A percentile compares a stretch with the other conserved stretches of the same genome.
These are phyloP conservation scores for Davidsoniella eucalypti DNA, from an alignment of 2,329 filamentous ascomycete genomes.

Conservation along the genomic window DNA sequence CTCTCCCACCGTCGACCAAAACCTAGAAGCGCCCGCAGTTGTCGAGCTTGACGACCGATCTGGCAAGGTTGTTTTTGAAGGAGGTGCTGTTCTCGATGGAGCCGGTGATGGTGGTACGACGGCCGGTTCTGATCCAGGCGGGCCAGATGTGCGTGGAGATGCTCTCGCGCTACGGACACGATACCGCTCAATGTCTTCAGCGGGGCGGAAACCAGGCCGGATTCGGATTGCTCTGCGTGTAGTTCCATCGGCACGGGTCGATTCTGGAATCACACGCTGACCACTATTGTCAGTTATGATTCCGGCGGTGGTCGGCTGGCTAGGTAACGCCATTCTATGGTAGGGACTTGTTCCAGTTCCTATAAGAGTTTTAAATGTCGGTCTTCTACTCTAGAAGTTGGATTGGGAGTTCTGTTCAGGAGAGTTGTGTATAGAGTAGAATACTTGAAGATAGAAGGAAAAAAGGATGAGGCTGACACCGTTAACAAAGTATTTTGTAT, in stretches of 20 bases:
- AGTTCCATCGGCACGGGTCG: conserved; percentile 70
- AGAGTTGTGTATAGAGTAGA: no score
- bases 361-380: no score
- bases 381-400: no score
- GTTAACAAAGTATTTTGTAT: no score
- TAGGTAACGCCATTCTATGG: no score
- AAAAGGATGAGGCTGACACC: no score
- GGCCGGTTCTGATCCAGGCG: not conserved
- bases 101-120: not conserved
- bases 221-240: conserved; percentile 92
- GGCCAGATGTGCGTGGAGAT: conserved; percentile 4
- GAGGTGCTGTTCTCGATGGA: not conserved
- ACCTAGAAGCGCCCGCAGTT: not conserved
- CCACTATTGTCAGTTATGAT: conserved; percentile 67
- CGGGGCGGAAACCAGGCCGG: conserved; percentile 79
- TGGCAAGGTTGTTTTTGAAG: not conserved
- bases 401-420: no score
- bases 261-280: conserved; percentile 78
- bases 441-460: no score
- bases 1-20: not conserved
- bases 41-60: not conserved
- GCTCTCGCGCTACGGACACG: conserved; percentile 54
- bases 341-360: no score
- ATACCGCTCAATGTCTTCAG: conserved; percentile 92
- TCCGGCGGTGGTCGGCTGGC: conserved; percentile 29